Conservation (phyloP, 768 basidiomycete genomes). For the Cystofilobasidium bisporidii region DNA sequence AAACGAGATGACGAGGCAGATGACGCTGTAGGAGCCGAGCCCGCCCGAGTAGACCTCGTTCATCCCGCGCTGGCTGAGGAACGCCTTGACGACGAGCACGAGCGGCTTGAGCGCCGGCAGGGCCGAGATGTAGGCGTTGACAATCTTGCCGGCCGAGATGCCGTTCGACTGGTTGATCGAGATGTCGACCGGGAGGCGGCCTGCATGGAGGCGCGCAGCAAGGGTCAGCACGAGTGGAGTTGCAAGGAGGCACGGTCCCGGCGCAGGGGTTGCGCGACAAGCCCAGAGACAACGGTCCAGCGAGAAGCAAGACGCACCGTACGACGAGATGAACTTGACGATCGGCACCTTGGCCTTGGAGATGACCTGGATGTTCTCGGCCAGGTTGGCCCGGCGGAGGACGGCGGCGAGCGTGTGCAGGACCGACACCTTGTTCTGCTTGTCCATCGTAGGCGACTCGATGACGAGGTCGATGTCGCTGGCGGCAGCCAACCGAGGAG, state of each 20-base stretch:
- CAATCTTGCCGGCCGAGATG: slow-evolving; percentile 62
- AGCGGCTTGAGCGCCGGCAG: slow-evolving; percentile 72
- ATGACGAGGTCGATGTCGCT: slow-evolving; percentile 96
- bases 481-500: slow-evolving; percentile 8
- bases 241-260: not conserved
- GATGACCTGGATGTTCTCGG: slow-evolving; percentile 73
- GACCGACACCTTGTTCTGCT: slow-evolving; percentile 50
- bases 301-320: slow-evolving; percentile 44
- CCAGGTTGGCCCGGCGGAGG: slow-evolving; percentile 63
- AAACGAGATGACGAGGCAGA: slow-evolving; percentile 85
- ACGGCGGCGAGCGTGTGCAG: slow-evolving; percentile 68
- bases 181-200: slow-evolving; percentile 81
- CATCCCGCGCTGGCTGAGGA: slow-evolving; percentile 78
- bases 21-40: slow-evolving; percentile 85
- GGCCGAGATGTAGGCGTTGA: slow-evolving; percentile 66
- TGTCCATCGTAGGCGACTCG: slow-evolving; percentile 64
- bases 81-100: slow-evolving; percentile 80
- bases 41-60: slow-evolving; percentile 98
- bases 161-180: slow-evolving; percentile 87
- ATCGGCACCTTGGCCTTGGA: slow-evolving; percentile 92
- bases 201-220: slow-evolving; percentile 37
- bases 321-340: slow-evolving; percentile 79
- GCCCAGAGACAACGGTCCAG: no score
- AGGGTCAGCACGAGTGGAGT: not conserved
- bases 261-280: no score